Percentiles rank a stretch among this genome's conserved stretches.
phyloP scores from a whole-genome alignment of 1,139 yeast species.

The Hansenula lynferdii region DNA sequence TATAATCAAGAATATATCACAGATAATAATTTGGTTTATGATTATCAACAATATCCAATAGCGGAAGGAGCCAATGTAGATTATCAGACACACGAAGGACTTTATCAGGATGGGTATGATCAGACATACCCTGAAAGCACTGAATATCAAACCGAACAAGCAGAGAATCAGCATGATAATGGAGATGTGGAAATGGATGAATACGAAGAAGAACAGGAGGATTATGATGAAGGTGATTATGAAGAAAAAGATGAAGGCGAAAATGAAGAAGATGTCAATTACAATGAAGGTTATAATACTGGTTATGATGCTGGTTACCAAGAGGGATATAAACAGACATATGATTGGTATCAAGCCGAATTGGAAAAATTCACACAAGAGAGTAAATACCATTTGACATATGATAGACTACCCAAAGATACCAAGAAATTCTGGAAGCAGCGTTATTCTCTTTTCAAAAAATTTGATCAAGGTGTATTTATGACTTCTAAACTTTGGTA shows the following conservation, averaged over 20 bases:
- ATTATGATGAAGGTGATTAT: not conserved
- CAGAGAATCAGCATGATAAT: not conserved
- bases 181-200: not conserved
- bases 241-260: not conserved
- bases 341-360: not conserved
- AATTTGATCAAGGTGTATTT: slow-evolving; percentile 64
- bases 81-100: no score
- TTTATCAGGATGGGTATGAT: not conserved
- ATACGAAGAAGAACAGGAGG: not conserved
- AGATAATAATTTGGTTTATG: no score
- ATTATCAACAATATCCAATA: no score
- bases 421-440: slow-evolving; percentile 53
- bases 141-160: not conserved
- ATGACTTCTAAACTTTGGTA: slow-evolving; percentile 82
- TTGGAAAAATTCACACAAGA: not conserved
- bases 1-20: not conserved
- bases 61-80: no score
- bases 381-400: not conserved
- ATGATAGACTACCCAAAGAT: slow-evolving; percentile 4
- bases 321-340: not conserved
- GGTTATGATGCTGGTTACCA: not conserved
- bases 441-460: slow-evolving; percentile 53
- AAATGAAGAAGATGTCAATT: not conserved
- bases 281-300: not conserved
- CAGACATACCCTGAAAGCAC: no score